Percentiles rank a stretch among this genome's conserved stretches.
These are phyloP conservation scores for Clarireedia homoeocarpa DNA, from an alignment of 2,329 filamentous ascomycete genomes.

Conservation along the genomic window DNA sequence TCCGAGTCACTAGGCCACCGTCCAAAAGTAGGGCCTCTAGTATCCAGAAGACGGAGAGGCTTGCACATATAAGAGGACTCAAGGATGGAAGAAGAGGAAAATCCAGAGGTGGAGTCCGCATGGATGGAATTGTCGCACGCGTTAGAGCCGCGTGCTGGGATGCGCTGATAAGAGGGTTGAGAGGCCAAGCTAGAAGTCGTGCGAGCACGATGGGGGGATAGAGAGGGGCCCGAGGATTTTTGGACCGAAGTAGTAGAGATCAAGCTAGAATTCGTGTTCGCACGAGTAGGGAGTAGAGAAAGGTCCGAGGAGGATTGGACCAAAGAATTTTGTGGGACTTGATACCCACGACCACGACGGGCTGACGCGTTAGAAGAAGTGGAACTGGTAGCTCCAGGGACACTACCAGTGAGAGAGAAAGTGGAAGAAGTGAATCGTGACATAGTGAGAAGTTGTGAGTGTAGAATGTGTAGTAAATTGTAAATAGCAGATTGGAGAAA, in stretches of 20 bases:
- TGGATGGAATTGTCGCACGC: background rate
- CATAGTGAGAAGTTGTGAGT: background rate
- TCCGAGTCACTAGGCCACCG: too few relatives aligned
- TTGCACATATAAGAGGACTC: too few relatives aligned
- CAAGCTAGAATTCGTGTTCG: background rate
- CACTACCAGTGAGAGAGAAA: background rate
- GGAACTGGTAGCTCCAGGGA: background rate
- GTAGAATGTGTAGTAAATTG: background rate
- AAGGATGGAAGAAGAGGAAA: background rate
- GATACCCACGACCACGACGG: background rate
- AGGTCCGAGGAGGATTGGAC: background rate
- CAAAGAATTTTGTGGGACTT: background rate
- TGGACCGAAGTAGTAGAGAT: background rate
- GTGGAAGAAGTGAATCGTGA: background rate
- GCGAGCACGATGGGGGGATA: too few relatives aligned
- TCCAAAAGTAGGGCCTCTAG: too few relatives aligned
- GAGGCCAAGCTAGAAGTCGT: background rate
- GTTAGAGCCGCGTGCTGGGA: too few relatives aligned
- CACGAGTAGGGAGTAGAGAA: background rate
- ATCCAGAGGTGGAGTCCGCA: background rate
- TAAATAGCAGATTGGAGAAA: background rate
- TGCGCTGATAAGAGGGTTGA: background rate
- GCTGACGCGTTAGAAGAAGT: background rate
- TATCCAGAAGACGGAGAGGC: too few relatives aligned
- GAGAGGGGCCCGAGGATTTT: background rate